Conservation (phyloP, 2,329 filamentous ascomycete genomes). For the Trichoderma citrinoviride region DNA sequence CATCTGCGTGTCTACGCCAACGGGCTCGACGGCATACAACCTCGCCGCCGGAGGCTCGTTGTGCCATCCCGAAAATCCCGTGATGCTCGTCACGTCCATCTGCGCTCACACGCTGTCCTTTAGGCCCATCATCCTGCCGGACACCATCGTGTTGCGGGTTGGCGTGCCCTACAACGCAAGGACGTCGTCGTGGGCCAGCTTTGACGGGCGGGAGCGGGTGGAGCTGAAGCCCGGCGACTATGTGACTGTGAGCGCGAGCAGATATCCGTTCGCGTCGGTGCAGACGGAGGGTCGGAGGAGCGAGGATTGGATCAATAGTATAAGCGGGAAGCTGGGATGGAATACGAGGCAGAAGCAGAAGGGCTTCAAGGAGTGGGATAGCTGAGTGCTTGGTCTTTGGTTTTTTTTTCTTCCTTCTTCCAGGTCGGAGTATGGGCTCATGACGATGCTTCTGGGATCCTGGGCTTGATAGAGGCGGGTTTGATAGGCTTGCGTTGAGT, state of each 20-base stretch:
- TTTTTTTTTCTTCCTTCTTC: not conserved
- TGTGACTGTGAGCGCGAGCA: conserved; percentile 76
- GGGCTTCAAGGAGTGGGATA: conserved; percentile 50
- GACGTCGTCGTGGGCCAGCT: conserved; percentile 93
- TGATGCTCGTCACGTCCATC: conserved; percentile 91
- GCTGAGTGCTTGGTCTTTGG: conserved; percentile 25
- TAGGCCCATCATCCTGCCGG: conserved; percentile 91
- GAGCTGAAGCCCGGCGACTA: conserved; percentile 78
- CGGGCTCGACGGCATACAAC: conserved; percentile 93
- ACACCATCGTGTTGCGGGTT: conserved; percentile 88
- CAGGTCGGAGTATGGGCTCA: too few species aligned
- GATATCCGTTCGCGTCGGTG: conserved; percentile 78
- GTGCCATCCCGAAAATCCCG: conserved; percentile 93
- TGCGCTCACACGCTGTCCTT: conserved; percentile 95
- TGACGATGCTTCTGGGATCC: not conserved
- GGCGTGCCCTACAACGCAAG: conserved; percentile 94
- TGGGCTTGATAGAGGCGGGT: too few species aligned
- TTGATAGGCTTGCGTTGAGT: too few species aligned
- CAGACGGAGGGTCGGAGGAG: conserved; percentile 65
- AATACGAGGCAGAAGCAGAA: conserved; percentile 79
- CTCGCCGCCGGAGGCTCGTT: conserved; percentile 92
- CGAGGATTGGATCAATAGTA: conserved; percentile 81
- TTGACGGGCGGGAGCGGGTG: conserved; percentile 88
- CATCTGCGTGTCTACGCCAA: conserved; percentile 89
- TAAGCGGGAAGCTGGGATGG: conserved; percentile 76